These are phyloP conservation scores for Leptomonas seymouri DNA, from an alignment of 208 protist species.

Conservation along the genomic window DNA sequence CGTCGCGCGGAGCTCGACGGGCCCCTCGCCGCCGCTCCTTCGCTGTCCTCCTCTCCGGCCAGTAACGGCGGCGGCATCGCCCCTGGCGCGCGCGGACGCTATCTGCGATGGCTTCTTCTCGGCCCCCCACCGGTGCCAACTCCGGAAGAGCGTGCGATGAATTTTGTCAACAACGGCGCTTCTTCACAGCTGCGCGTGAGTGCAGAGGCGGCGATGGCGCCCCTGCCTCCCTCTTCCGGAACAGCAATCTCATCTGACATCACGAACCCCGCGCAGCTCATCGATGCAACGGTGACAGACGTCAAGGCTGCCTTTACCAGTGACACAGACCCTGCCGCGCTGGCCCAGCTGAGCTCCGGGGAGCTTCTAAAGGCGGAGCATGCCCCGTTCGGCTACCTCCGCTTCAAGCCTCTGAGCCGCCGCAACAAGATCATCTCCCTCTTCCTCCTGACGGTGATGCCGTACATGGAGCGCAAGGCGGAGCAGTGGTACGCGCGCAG, in stretches of 20 bases:
- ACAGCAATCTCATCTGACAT: neutral
- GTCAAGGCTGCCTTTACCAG: slow-evolving; percentile 1
- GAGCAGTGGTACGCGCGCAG: slow-evolving; percentile 50
- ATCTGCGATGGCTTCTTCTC: slow-evolving; percentile 51
- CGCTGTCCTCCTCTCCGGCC: slow-evolving; percentile 16
- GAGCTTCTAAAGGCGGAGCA: slow-evolving; percentile 51
- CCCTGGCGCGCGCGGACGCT: slow-evolving; percentile 18
- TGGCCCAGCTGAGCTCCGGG: slow-evolving; percentile 27
- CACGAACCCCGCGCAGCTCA: neutral
- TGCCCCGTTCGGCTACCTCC: slow-evolving; percentile 71
- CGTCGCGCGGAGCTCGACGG: slow-evolving; percentile 37
- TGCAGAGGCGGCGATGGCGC: slow-evolving; percentile 1
- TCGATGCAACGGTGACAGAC: slow-evolving; percentile 11
- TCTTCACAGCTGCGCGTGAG: slow-evolving; percentile 28
- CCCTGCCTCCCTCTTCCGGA: neutral
- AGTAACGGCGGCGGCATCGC: neutral
- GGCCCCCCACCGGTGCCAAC: slow-evolving; percentile 53
- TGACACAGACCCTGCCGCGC: slow-evolving; percentile 6
- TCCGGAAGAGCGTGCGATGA: slow-evolving; percentile 56
- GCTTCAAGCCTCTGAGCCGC: slow-evolving; percentile 47
- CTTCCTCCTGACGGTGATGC: slow-evolving; percentile 61
- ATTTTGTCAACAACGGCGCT: slow-evolving; percentile 31
- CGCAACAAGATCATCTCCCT: slow-evolving; percentile 52
- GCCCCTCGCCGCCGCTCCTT: slow-evolving; percentile 19
- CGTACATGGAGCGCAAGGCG: slow-evolving; percentile 56